phyloP scores from a whole-genome alignment of 2,329 filamentous ascomycete genomes.

The Spiromastix sp. region DNA sequence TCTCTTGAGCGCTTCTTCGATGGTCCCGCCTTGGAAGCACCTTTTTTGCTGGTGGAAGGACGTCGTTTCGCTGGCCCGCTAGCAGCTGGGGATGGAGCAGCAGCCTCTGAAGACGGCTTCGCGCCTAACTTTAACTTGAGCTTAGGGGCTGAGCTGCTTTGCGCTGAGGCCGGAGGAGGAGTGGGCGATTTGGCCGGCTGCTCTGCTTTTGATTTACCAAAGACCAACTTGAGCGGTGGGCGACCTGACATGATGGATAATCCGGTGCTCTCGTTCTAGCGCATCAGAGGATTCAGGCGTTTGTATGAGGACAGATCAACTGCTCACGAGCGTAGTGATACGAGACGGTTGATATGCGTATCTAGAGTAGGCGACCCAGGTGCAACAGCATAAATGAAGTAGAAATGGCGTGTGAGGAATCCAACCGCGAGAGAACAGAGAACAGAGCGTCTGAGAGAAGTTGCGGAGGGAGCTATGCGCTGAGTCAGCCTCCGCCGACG shows the following conservation, averaged over 20 bases:
- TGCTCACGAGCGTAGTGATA: no score
- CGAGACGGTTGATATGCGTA: no score
- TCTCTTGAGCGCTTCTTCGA: conserved; percentile 13
- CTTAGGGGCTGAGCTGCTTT: conserved; percentile 23
- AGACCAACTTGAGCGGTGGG: conserved; percentile 32
- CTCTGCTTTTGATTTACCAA: conserved; percentile 27
- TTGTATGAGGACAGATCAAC: no score
- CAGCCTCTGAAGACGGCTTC: conserved; percentile 18
- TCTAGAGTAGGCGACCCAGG: no score
- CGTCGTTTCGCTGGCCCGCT: conserved; percentile 15
- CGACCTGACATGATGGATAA: conserved; percentile 27
- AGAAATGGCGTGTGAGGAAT: no score
- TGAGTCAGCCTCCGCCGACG: no score
- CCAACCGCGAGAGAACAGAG: no score
- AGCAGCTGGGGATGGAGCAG: conserved; percentile 14
- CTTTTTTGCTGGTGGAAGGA: conserved; percentile 10
- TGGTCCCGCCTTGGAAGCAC: conserved; percentile 1
- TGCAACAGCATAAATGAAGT: no score
- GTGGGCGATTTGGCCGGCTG: conserved; percentile 14
- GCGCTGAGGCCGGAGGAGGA: conserved; percentile 12
- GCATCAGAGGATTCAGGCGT: no score
- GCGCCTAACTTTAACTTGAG: conserved; percentile 32
- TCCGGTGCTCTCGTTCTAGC: no score
- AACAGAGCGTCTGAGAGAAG: no score
- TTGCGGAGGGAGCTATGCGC: no score